Percentiles rank a stretch among this genome's conserved stretches.
Conservation (phyloP, 192 early-diverging fungal genomes). For the Dimargaris xerosporica region DNA sequence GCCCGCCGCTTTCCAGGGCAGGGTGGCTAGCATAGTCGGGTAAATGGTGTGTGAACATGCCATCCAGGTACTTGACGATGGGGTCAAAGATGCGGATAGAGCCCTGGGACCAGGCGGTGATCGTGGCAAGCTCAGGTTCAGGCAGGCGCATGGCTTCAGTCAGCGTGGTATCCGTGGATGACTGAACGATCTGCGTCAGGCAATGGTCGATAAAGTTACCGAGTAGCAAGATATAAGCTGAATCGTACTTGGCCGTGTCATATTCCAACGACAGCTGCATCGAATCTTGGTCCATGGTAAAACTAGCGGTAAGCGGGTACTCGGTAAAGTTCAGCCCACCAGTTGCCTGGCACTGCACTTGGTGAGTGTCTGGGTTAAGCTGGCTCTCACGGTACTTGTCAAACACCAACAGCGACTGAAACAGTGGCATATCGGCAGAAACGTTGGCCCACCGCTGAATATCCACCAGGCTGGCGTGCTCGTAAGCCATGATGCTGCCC, state of each 20-base stretch:
- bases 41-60: background rate
- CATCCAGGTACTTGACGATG: background rate
- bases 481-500: background rate
- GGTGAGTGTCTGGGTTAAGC: background rate
- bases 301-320: background rate
- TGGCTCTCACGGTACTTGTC: background rate
- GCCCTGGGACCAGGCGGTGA: background rate
- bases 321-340: background rate
- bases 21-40: too few relatives aligned
- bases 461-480: conserved; percentile 6
- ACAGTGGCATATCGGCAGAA: background rate
- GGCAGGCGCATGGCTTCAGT: background rate
- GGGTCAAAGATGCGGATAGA: too few relatives aligned
- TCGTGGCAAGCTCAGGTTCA: background rate
- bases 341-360: background rate
- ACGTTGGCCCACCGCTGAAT: conserved; percentile 1
- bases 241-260: background rate
- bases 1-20: too few relatives aligned
- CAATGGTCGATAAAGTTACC: background rate
- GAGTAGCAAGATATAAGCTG: background rate
- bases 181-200: background rate
- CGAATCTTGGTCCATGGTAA: background rate
- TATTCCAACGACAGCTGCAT: background rate
- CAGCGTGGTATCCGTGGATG: background rate
- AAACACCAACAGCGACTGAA: background rate